Conservation (phyloP, 345 rosid species). For the Eucalyptus pauciflora region DNA sequence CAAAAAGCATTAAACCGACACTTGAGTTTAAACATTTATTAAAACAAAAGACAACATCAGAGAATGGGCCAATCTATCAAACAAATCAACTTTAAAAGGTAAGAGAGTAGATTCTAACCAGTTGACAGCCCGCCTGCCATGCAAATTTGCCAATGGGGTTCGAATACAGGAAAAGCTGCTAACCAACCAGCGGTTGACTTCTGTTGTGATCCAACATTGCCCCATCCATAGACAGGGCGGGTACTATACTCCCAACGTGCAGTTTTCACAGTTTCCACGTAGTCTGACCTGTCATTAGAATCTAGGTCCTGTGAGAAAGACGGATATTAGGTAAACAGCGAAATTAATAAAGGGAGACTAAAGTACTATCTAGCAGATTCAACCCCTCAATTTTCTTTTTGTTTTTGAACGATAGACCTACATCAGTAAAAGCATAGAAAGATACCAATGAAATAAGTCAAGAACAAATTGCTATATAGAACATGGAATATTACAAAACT, state of each 20-base stretch:
- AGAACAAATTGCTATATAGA: not conserved
- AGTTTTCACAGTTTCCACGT: conserved; percentile 53
- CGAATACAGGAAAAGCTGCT: conserved; percentile 94
- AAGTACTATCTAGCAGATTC: not conserved
- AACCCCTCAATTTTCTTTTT: not conserved
- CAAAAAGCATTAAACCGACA: not conserved
- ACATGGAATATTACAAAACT: not conserved
- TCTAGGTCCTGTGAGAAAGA: not conserved
- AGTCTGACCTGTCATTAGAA: conserved; percentile 49
- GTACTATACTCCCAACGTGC: conserved; percentile 97
- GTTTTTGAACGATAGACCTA: not conserved
- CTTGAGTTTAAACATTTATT: not conserved
- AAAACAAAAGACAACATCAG: not conserved
- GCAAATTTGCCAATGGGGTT: conserved; percentile 99
- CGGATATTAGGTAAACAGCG: not conserved
- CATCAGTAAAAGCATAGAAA: not conserved
- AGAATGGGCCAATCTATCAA: not conserved
- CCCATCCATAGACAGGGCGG: conserved; percentile 92
- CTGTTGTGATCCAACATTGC: conserved; percentile 66
- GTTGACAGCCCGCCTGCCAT: conserved; percentile 98
- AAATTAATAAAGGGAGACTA: not conserved
- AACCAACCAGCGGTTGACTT: conserved; percentile 97
- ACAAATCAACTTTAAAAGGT: not conserved
- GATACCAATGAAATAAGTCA: not conserved
- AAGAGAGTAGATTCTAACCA: conserved; percentile 28